Evolutionary conservation across 352 stramenopile genomes (phyloP), one percentile per base, ranked within the genome.

Genomic region (Thalassiosira allenii): DNA sequence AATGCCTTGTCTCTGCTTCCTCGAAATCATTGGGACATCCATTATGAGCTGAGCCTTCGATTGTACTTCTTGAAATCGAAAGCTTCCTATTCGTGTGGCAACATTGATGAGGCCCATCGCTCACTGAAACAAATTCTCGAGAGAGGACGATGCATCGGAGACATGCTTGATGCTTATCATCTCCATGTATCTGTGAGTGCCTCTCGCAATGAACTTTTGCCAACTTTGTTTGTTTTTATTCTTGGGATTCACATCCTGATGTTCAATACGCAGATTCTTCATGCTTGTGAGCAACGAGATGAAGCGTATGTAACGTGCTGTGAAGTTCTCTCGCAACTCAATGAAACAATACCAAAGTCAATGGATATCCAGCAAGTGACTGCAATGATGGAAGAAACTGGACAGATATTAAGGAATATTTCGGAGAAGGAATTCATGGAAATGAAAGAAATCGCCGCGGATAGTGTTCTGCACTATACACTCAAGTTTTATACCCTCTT

Each of bases 141-240:
- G 25, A 63, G 75, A 20, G 75, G 51, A 0, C 32, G 29, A n/a
- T 84, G 29, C 17, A 67, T 70, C 9, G 27, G 44, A 44, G 75
- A 84, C 53, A 84, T 79, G 62, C 33, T 84, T 17, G 51, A 74
- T 58, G 66, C 75, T 11, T 79, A 84, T 56, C 59, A 34, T 49
- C 32, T 79, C 25, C 52, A 59, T 64, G 69, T 37, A 23, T 62
- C 47, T 22, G 68, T 78, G 47, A 78, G 68, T 78, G 8, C 17
- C 17, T 66, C n/a, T 54, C 5, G 11, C 20, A 8, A 8, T 54
- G 44, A 54, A 14, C 9, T 54, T 14, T 9, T 20, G 11, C 37
- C 14, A 14, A 44, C 6, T 6, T 44, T 6, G 37, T 14, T 14
- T 44, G 14, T 44, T 14, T 44, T 14, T 44, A n/a, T n/a, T n/a